phyloP scores from a whole-genome alignment of 2,329 filamentous ascomycete species.

The Fusarium albosuccineum region DNA sequence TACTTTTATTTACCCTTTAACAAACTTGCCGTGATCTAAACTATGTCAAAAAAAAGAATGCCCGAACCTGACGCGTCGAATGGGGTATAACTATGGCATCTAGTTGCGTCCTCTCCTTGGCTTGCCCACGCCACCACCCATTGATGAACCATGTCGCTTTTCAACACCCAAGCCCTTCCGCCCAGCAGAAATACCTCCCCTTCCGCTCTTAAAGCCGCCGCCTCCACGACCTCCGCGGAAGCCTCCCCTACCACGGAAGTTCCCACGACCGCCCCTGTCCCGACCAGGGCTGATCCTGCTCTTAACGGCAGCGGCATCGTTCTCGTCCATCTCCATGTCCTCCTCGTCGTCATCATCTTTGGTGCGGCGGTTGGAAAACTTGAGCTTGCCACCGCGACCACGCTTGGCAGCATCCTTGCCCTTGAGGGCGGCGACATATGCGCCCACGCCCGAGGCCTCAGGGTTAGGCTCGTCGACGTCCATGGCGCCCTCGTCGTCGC shows the following conservation, averaged over 20 bases:
- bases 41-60: slow-evolving; percentile 36
- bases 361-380: slow-evolving; percentile 75
- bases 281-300: slow-evolving; percentile 59
- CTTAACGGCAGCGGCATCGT: slow-evolving; percentile 66
- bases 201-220: slow-evolving; percentile 58
- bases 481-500: slow-evolving; percentile 68
- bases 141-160: slow-evolving; percentile 58
- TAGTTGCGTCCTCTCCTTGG: slow-evolving; percentile 52
- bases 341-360: slow-evolving; percentile 61
- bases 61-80: slow-evolving; percentile 44
- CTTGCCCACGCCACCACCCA: slow-evolving; percentile 57
- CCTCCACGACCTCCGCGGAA: slow-evolving; percentile 57
- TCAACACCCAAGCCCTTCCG: slow-evolving; percentile 65
- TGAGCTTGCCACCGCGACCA: slow-evolving; percentile 75
- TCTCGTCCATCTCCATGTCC: slow-evolving; percentile 67
- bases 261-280: slow-evolving; percentile 53
- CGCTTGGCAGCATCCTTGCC: slow-evolving; percentile 75
- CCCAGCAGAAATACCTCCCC: slow-evolving; percentile 61
- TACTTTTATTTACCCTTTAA: slow-evolving; percentile 37
- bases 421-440: slow-evolving; percentile 77
- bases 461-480: slow-evolving; percentile 73
- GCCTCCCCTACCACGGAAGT: slow-evolving; percentile 49
- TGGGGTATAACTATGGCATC: slow-evolving; percentile 45
- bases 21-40: slow-evolving; percentile 35
- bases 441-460: slow-evolving; percentile 71